Evolutionary conservation across 148 eudicot species (phyloP), one percentile per base, ranked within the genome.

Genomic region (Limonium bicolor): DNA sequence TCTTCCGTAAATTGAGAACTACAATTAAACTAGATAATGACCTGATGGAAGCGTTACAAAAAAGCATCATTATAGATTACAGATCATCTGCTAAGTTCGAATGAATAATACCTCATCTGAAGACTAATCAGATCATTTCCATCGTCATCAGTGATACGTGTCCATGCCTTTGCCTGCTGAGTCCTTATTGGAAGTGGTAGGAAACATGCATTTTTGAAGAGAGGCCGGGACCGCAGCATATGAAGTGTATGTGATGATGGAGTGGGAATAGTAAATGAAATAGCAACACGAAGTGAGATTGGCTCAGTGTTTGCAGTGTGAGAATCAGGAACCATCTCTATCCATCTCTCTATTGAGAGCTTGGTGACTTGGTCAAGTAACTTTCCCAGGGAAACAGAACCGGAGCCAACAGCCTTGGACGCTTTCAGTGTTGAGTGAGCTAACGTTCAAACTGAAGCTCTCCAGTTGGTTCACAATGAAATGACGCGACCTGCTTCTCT

Each of bases 391-490:
- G 90, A 76, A n/a, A 92, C 54, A 51, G 61, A 53, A 68, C 69
- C 30, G 45, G 80, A 73, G 27, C 94, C 95, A 43, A 81, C 45
- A 27, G 69, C 53, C 69, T 62, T 71, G 46, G 40, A 54, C 45
- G 81, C 41, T 49, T 61, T 75, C 43, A 61, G 24, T 35, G 64
- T 41, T 18, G 67, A 68, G 60, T 66, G 59, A 59, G 35, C 52
- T 29, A 76, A 66, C 49, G 65, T 56, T 78, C 90, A 52, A 85
- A 69, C 20, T 67, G 58, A 35, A 92, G 56, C 50, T 66, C 51
- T 64, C 95, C 99, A 53, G 61, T 56, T 46, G 95, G 74, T 58
- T 81, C 72, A 61, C 99, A 92, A 2, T 67, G 74, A 66, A 92
- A 85, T 47, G 27, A 64, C 61, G 95, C 99, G 43, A 92, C 83